Conservation (phyloP, 1,284 basidiomycete species). For the Caloboletus inedulis region DNA sequence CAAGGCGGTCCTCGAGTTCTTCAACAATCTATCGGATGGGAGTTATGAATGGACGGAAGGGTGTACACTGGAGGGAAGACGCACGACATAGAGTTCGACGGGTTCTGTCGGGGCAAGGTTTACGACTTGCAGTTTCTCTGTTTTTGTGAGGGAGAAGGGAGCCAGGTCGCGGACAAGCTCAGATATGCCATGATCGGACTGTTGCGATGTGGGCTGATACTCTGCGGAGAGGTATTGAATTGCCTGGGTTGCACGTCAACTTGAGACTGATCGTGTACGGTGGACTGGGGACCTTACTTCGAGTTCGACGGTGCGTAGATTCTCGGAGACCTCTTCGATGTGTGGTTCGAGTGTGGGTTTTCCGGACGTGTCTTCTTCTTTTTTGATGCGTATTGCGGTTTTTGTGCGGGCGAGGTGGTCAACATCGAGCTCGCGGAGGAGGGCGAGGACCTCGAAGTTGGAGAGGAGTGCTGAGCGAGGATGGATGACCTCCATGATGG, state of each 20-base stretch:
- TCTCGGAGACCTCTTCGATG: conserved; percentile 64
- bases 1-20: conserved; percentile 81
- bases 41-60: not conserved
- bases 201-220: conserved; percentile 65
- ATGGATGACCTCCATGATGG: conserved; percentile 53
- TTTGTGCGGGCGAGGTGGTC: conserved; percentile 67
- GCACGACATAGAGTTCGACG: conserved; percentile 87
- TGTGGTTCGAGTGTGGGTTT: conserved; percentile 35
- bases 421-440: conserved; percentile 74
- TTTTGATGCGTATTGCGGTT: conserved; percentile 63
- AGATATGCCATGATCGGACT: conserved; percentile 64
- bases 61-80: conserved; percentile 32
- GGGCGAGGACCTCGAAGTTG: conserved; percentile 81
- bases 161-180: conserved; percentile 67
- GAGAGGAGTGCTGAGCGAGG: conserved; percentile 77
- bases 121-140: conserved; percentile 88
- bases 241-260: conserved; percentile 45
- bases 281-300: conserved; percentile 55
- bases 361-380: conserved; percentile 57
- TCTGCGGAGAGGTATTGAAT: conserved; percentile 79
- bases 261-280: not conserved
- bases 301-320: conserved; percentile 84
- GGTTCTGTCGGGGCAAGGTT: conserved; percentile 81
- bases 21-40: conserved; percentile 72
- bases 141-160: conserved; percentile 76